A percentile compares a stretch with the other conserved stretches of the same genome.
These are phyloP conservation scores for Candida buenavistaensis DNA, from an alignment of 1,139 yeast species.

Conservation along the genomic window DNA sequence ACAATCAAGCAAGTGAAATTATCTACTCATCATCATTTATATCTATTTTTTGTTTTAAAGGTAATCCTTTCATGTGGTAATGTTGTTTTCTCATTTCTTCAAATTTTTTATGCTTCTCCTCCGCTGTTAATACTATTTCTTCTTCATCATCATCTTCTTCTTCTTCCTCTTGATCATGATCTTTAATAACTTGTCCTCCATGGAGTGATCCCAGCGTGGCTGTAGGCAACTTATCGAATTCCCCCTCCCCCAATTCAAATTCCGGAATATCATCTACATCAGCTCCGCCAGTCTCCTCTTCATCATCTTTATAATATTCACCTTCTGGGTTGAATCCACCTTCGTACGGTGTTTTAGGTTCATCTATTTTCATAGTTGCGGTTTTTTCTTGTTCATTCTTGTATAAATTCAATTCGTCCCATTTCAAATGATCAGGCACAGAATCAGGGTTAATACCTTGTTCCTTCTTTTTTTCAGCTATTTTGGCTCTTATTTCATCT, in stretches of 20 bases:
- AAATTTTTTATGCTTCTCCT: constrained; percentile 64
- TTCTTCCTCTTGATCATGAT: constrained; percentile 17
- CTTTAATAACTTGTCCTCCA: constrained; percentile 38
- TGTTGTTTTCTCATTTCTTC: constrained; percentile 78
- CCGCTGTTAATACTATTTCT: constrained; percentile 46
- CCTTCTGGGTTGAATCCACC: constrained; percentile 85
- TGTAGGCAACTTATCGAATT: constrained; percentile 26
- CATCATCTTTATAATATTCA: constrained; percentile 79
- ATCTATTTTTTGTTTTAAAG: constrained; percentile 39
- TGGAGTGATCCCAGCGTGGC: constrained; percentile 24
- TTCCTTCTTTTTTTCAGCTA: constrained; percentile 25
- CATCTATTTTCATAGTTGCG: constrained; percentile 84
- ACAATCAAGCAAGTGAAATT: too few species aligned
- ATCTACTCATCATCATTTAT: constrained; percentile 13
- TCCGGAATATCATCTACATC: constrained; percentile 30
- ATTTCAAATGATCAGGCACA: constrained; percentile 42
- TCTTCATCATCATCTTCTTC: constrained; percentile 31
- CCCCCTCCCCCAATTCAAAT: constrained; percentile 47
- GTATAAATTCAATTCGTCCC: constrained; percentile 75
- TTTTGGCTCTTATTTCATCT: constrained; percentile 39
- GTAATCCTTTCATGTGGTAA: constrained; percentile 68
- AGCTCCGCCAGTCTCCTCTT: constrained; percentile 39
- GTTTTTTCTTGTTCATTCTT: constrained; percentile 68
- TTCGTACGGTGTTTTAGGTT: constrained; percentile 96
- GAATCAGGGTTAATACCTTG: constrained; percentile 8